Percentiles rank a stretch among this genome's conserved stretches.
phyloP scores from a whole-genome alignment of 2,329 filamentous ascomycete genomes.

The Ophiostoma ips region DNA sequence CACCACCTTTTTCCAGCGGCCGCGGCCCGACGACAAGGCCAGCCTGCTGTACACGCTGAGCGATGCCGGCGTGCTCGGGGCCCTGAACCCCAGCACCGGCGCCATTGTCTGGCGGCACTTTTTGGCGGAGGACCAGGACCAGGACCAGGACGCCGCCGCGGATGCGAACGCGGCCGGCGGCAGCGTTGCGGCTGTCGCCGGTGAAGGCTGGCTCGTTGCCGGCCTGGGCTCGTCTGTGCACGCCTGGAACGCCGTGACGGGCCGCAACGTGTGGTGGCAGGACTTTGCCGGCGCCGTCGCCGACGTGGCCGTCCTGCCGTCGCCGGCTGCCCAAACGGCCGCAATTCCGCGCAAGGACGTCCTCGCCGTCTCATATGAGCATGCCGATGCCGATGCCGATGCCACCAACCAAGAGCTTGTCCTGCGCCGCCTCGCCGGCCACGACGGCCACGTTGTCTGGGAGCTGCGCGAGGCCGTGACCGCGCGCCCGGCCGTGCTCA shows the following conservation, averaged over 20 bases:
- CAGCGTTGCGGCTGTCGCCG: constrained; percentile 60
- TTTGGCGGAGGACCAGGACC: constrained; percentile 36
- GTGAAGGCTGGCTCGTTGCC: constrained; percentile 63
- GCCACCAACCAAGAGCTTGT: constrained; percentile 27
- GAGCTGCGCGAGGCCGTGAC: constrained; percentile 45
- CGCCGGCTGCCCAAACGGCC: constrained; percentile 45
- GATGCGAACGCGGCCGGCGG: too few species aligned
- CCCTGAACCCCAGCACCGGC: constrained; percentile 78
- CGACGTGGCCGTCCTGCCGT: constrained; percentile 57
- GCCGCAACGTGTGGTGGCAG: constrained; percentile 62
- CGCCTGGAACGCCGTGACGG: constrained; percentile 72
- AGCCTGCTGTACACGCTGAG: constrained; percentile 85
- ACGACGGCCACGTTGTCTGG: constrained; percentile 64
- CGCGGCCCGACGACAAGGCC: constrained; percentile 66
- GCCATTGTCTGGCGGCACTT: constrained; percentile 75
- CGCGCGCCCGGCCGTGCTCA: constrained; percentile 49
- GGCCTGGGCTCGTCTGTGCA: constrained; percentile 57
- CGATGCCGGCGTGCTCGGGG: constrained; percentile 69
- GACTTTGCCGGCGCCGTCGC: constrained; percentile 43
- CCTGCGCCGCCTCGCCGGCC: constrained; percentile 59
- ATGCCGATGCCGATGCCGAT: constrained; percentile 36
- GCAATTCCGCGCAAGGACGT: constrained; percentile 14
- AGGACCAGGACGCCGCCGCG: too few species aligned
- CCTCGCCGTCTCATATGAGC: constrained; percentile 17
- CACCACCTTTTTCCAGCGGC: constrained; percentile 90